phyloP scores from a whole-genome alignment of 306 rosid species.

The Sesbania bispinosa region DNA sequence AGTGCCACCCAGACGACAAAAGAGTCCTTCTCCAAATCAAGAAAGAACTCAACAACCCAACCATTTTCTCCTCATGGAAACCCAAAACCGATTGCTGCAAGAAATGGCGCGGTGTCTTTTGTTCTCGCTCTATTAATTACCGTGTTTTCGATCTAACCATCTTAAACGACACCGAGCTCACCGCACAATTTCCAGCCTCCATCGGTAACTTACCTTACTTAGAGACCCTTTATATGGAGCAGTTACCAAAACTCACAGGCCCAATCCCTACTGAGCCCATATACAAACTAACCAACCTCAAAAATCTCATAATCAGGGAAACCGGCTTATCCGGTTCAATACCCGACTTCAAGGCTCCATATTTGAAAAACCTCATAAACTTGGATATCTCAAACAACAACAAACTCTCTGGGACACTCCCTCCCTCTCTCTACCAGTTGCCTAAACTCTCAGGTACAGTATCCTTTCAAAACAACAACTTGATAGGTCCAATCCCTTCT shows the following conservation, averaged over 20 bases:
- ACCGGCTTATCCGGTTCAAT: not conserved
- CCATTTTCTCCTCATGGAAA: not conserved
- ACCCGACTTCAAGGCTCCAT: not conserved
- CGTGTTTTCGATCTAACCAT: conserved; percentile 42
- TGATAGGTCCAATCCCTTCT: conserved; percentile 41
- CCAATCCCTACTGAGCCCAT: not conserved
- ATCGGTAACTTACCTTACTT: conserved; percentile 54
- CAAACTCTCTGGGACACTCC: conserved; percentile 6
- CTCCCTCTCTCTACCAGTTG: conserved; percentile 7
- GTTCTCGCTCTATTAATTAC: not conserved
- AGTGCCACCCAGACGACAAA: too few relatives aligned
- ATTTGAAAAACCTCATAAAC: not conserved
- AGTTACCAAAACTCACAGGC: conserved; percentile 39
- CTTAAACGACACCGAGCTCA: not conserved
- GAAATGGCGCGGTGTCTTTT: conserved; percentile 28
- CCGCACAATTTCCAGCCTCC: conserved; percentile 47
- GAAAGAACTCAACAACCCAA: too few relatives aligned
- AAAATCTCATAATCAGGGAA: not conserved
- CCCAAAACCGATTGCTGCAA: not conserved
- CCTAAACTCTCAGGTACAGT: conserved; percentile 19
- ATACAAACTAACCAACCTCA: not conserved
- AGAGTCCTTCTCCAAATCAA: too few relatives aligned
- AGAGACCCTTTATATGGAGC: conserved; percentile 25
- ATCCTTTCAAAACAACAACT: conserved; percentile 35
- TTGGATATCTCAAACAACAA: not conserved